Conservation (phyloP, 2,329 filamentous ascomycete species). For the Talaromyces piceae region DNA sequence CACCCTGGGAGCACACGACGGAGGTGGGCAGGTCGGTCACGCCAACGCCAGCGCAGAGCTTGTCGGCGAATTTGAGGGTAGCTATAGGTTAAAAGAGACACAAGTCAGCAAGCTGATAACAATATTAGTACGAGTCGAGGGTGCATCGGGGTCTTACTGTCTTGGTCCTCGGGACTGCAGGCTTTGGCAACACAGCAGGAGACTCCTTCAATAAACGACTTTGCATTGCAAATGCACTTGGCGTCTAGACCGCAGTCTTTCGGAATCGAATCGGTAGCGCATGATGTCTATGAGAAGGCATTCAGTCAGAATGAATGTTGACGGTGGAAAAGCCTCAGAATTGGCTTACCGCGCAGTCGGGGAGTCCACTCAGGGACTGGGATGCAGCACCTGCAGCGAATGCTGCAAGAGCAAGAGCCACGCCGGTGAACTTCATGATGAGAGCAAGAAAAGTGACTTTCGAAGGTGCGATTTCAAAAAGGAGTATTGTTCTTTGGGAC, state of each 20-base stretch:
- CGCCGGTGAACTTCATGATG: conserved; percentile 19
- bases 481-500: not conserved
- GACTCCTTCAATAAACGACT: conserved; percentile 41
- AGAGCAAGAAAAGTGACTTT: not conserved
- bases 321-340: not conserved
- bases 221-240: conserved; percentile 43
- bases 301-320: conserved; percentile 7
- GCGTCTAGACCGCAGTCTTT: conserved; percentile 37
- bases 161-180: conserved; percentile 39
- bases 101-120: not conserved
- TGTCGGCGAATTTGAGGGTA: conserved; percentile 28
- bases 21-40: conserved; percentile 28
- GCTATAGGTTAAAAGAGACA: conserved; percentile 18
- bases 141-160: conserved; percentile 27
- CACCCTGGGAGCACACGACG: conserved; percentile 20
- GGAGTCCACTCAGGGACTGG: conserved; percentile 41
- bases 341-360: conserved; percentile 49
- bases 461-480: not conserved
- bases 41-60: conserved; percentile 32
- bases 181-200: conserved; percentile 42
- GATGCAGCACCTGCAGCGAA: conserved; percentile 42
- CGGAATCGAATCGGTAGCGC: conserved; percentile 36
- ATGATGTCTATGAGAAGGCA: conserved; percentile 22
- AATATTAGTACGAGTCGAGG: no score
- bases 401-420: conserved; percentile 45